Evolutionary conservation across 2,329 filamentous ascomycete genomes (phyloP).

Genomic region (Penicillium sp.): DNA sequence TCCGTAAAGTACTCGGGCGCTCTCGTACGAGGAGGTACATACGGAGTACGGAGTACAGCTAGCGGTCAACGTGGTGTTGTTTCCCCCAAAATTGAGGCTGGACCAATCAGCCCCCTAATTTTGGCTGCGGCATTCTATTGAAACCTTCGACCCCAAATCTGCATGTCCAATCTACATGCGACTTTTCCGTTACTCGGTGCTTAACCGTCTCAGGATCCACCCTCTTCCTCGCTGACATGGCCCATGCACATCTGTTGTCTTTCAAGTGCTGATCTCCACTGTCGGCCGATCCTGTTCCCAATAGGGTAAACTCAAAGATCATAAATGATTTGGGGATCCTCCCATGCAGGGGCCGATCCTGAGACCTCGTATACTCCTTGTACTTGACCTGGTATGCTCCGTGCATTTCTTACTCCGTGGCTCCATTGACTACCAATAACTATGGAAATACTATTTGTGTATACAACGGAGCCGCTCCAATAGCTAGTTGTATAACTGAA

Average conservation of each 20-base stretch:
- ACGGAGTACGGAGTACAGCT: background rate
- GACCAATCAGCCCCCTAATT: background rate
- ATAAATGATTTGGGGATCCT: slow-evolving; percentile 3
- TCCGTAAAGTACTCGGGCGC: no score
- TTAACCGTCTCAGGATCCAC: slow-evolving; percentile 6
- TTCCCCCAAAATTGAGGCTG: slow-evolving; percentile 1
- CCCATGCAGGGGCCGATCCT: slow-evolving; percentile 24
- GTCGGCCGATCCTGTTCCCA: slow-evolving; percentile 7
- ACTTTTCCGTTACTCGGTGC: slow-evolving; percentile 5
- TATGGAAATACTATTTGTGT: background rate
- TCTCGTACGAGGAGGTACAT: background rate
- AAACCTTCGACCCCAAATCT: background rate
- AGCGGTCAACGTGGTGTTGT: slow-evolving; percentile 7
- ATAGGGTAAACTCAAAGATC: slow-evolving; percentile 1
- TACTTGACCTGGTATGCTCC: background rate
- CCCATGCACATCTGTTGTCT: background rate
- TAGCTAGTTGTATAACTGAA: background rate
- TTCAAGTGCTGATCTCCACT: slow-evolving; percentile 7
- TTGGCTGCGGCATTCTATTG: background rate
- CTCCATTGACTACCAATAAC: background rate
- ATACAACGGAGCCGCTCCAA: background rate
- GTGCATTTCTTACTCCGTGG: background rate
- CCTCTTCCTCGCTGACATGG: background rate
- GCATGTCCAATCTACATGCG: background rate
- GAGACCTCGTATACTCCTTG: slow-evolving; percentile 8